These are phyloP conservation scores for Aspergillus ostianus DNA, from an alignment of 495 filamentous ascomycete species.

Conservation along the genomic window DNA sequence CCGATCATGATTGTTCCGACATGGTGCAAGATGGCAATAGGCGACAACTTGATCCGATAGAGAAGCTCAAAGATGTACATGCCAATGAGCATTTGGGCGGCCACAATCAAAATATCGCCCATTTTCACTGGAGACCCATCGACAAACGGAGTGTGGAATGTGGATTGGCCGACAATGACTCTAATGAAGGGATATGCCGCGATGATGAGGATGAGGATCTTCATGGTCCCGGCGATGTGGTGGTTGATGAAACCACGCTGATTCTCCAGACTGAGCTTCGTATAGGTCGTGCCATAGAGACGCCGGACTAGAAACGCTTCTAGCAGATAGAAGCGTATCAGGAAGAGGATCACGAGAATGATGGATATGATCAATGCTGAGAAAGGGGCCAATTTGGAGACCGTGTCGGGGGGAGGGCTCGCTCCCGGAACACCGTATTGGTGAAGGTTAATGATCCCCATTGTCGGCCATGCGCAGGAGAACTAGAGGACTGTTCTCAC, in stretches of 20 bases:
- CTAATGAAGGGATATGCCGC: conserved; percentile 47
- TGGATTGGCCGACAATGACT: conserved; percentile 34
- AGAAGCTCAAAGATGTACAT: conserved; percentile 52
- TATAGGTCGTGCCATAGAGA: conserved; percentile 38
- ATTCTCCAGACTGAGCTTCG: conserved; percentile 32
- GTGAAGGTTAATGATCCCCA: neutral
- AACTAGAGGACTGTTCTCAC: too few relatives aligned
- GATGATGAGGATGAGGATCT: conserved; percentile 40
- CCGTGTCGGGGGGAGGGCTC: conserved; percentile 13
- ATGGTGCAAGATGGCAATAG: conserved; percentile 45
- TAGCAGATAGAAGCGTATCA: conserved; percentile 42
- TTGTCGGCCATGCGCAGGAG: neutral
- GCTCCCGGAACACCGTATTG: neutral
- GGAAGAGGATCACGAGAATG: conserved; percentile 40
- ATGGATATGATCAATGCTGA: conserved; percentile 45
- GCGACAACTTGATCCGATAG: conserved; percentile 42
- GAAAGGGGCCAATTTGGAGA: conserved; percentile 43
- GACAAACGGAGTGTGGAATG: conserved; percentile 33
- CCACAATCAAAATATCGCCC: conserved; percentile 45
- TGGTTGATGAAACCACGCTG: conserved; percentile 51
- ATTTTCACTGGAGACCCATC: conserved; percentile 31
- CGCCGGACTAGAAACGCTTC: conserved; percentile 40
- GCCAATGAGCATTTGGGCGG: conserved; percentile 42
- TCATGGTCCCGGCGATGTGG: conserved; percentile 47
- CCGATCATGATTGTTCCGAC: conserved; percentile 48